Evolutionary conservation across 2,329 filamentous ascomycete genomes (phyloP), one percentile per base, ranked within the genome.

Genomic region (Tetracladium maxilliforme): DNA sequence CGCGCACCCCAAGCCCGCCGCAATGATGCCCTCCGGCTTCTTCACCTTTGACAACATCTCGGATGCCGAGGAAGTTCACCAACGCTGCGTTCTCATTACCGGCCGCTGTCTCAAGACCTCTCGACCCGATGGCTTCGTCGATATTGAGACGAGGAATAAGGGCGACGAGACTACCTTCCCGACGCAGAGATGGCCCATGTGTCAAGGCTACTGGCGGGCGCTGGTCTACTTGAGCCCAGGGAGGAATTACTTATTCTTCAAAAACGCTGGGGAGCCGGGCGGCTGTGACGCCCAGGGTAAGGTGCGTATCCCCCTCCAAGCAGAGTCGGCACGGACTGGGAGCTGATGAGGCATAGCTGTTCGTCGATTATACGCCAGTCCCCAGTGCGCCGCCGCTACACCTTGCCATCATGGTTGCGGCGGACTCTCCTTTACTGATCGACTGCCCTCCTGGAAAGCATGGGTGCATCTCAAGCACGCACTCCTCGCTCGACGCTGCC

Each of bases 331-430:
- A 64, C n/a, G 70, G 70, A 38, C 41, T 69, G 61, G 61, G 2
- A 44, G 56, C 3, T 45, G 47, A 31, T 55, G 48, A 34, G 48
- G 43, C 24, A 58, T 39, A 27, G 52, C 49, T 38, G 57, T 16
- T 23, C 36, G 33, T 45, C 31, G 45, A 54, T 7, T 75, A 80
- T 46, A 61, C 69, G 0, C 64, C 42, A 54, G 67, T 40, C 43
- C 62, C 30, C 6, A 56, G 58, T 38, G 45, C 43, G 1, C 75
- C 77, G 3, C 76, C 77, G n/a, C 56, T 83, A 3, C 71, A 82
- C 33, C 54, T 83, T 14, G 76, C 72, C 14, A 70, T 82, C 26
- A 55, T 82, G 24, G 56, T 81, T 3, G 75, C 70, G 9, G 72
- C 65, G 35, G 76, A 82, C 41, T 82, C 75, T 0, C 63, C 70